Evolutionary conservation across 2,329 filamentous ascomycete species (phyloP), one percentile per base, ranked within the genome.

Genomic region (Tricladium varicosporioides): DNA sequence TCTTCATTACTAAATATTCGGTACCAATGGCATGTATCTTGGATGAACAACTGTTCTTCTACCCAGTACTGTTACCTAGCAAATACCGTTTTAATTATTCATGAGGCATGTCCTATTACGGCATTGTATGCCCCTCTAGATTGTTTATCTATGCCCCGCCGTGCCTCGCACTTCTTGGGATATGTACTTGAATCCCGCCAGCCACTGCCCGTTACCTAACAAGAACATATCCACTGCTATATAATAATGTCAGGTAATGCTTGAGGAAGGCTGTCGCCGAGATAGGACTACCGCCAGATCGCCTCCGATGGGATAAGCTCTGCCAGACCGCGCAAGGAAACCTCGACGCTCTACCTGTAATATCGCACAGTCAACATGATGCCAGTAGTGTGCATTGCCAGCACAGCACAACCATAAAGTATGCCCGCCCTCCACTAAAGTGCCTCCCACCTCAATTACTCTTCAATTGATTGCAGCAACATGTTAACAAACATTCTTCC

Each of bases 401-500:
- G 47, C 62, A 57, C 59, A 61, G 55, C 60, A 53, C 18, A n/a
- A 48, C 49, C 45, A 57, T 61, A 64, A 60, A 54, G 54, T 51
- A 48, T 32, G 52, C 51, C 18, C 27, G 43, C 52, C 60, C 53
- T 53, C 49, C n/a, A 19, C 18, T 18, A 18, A 15, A 40, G 45
- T 33, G 44, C n/a, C 19, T 32, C 19, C 49, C 54, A 48, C 44
- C 46, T 52, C 18, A 40, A 45, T 47, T 42, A 31, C 27, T 53
- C 36, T 31, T 52, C 15, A 22, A 40, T 19, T 36, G 56, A 65
- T 54, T n/a, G 11, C 3, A n/a, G 11, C 10, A 40, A n/a, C 52
- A 70, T 70, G 69, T 60, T 69, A 27, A 50, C 62, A 15, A 62
- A 65, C 18, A 50, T 68, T 56, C 47, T 69, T 45, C 53, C 61